Evolutionary conservation across 371 early-diverging fungal species (phyloP), one percentile per base, ranked within the genome.

Genomic region (Lichtheimia corymbifera): DNA sequence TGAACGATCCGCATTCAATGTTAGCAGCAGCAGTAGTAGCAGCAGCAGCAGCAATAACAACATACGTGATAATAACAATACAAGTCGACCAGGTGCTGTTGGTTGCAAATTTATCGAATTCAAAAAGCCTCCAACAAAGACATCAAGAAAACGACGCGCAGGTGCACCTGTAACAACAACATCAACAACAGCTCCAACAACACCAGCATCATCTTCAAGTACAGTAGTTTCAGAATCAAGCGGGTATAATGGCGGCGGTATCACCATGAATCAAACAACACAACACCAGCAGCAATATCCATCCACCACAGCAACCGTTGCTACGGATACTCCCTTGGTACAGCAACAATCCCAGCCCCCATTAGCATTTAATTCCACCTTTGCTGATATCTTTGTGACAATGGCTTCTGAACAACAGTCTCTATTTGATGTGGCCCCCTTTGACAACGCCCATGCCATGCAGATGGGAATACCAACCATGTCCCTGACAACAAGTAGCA

Each of bases 11-110:
- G 5, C 5, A 47, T 41, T 35, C 42, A 41, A 20, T 7, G 20
- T 18, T 20, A 41, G n/a, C 55, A 27, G 54, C n/a, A 53, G 0
- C 47, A 55, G 24, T 40, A 55, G 17, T 42, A 55, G 18, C 53
- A 53, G 18, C 53, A 30, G 1, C 3, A 4, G 18, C 53, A 53
- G 9, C 6, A 15, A 9, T 40, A 55, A 9, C 55, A 55, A 11
- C 11, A 9, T 11, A 35, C 35, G 35, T 11, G 35, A 35, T 1
- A 35, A 6, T 35, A 35, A 11, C 11, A 35, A 2, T 35, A 35
- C 35, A 6, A 35, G 35, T 9, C 35, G 35, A 35, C 0, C 35
- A 2, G 35, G 35, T 35, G 11, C 11, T 35, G 35, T 35, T 30
- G 7, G 30, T 7, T 5, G 30, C 35, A 35, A 35, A 35, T 35